These are phyloP conservation scores for Candida sp. DNA, from an alignment of 1,139 yeast genomes.

Conservation along the genomic window DNA sequence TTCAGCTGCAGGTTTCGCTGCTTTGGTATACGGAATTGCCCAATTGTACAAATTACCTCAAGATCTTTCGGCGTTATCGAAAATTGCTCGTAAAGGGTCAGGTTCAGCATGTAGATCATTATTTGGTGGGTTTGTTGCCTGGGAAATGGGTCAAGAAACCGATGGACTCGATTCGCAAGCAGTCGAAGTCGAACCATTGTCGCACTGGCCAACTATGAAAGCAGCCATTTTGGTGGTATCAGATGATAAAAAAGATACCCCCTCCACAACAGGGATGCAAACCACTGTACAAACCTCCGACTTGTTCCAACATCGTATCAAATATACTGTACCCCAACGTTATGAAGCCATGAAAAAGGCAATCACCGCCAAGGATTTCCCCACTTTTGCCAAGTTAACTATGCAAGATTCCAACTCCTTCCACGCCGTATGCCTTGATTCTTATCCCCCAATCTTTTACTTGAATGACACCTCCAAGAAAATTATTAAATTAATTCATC, in stretches of 20 bases:
- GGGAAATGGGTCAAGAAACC: slow-evolving; percentile 85
- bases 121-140: slow-evolving; percentile 97
- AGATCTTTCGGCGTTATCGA: slow-evolving; percentile 78
- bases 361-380: slow-evolving; percentile 68
- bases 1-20: slow-evolving; percentile 98
- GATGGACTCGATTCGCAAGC: slow-evolving; percentile 93
- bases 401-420: slow-evolving; percentile 97
- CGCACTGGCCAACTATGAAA: slow-evolving; percentile 90
- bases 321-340: slow-evolving; percentile 79
- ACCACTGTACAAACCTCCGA: slow-evolving; percentile 86
- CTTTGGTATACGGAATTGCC: slow-evolving; percentile 85
- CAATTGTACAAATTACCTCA: slow-evolving; percentile 78
- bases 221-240: slow-evolving; percentile 92
- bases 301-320: slow-evolving; percentile 74
- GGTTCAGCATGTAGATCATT: slow-evolving; percentile 98
- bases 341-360: slow-evolving; percentile 79
- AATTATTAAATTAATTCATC: slow-evolving; percentile 78
- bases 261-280: slow-evolving; percentile 97
- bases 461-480: slow-evolving; percentile 93
- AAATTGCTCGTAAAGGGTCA: slow-evolving; percentile 95
- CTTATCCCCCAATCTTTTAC: slow-evolving; percentile 94
- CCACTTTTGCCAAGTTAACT: slow-evolving; percentile 80
- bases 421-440: slow-evolving; percentile 96
- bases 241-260: slow-evolving; percentile 91
- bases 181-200: slow-evolving; percentile 78